Evolutionary conservation across 2,329 filamentous ascomycete genomes (phyloP).

Genomic region (Tolypocladium amazonense): DNA sequence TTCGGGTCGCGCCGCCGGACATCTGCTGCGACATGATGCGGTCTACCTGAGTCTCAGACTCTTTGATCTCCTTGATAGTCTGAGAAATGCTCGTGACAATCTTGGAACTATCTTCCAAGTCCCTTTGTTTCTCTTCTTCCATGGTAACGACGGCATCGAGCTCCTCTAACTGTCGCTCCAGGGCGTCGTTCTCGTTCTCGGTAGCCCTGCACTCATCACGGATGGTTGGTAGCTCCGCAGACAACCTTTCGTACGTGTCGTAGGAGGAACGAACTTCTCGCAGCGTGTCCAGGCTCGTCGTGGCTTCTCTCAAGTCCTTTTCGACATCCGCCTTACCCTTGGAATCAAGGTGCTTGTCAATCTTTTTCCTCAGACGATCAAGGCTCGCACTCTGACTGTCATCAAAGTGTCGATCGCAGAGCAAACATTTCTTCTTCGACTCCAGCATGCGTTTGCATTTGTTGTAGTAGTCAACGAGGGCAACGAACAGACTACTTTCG

Average conservation of each 20-base stretch:
- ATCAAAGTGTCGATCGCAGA: slow-evolving; percentile 63
- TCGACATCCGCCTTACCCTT: slow-evolving; percentile 53
- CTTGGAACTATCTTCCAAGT: slow-evolving; percentile 66
- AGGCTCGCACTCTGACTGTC: slow-evolving; percentile 44
- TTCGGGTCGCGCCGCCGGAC: slow-evolving; percentile 52
- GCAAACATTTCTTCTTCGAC: slow-evolving; percentile 60
- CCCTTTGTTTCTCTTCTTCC: slow-evolving; percentile 54
- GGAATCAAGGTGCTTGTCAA: slow-evolving; percentile 53
- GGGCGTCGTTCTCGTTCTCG: slow-evolving; percentile 48
- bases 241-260: slow-evolving; percentile 63
- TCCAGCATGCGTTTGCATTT: slow-evolving; percentile 57
- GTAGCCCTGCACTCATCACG: slow-evolving; percentile 51
- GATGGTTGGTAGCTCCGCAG: slow-evolving; percentile 59
- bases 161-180: slow-evolving; percentile 53
- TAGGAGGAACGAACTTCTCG: slow-evolving; percentile 55
- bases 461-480: slow-evolving; percentile 60
- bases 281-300: slow-evolving; percentile 44
- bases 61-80: slow-evolving; percentile 59
- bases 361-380: slow-evolving; percentile 53
- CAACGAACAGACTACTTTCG: slow-evolving; percentile 58
- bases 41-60: slow-evolving; percentile 62
- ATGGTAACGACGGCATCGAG: slow-evolving; percentile 57
- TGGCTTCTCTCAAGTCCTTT: slow-evolving; percentile 42
- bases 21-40: slow-evolving; percentile 68
- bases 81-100: slow-evolving; percentile 68